Base-by-base conservation (phyloP, 768 basidiomycete species). In the Tylopilus cervinicoccineus region DNA sequence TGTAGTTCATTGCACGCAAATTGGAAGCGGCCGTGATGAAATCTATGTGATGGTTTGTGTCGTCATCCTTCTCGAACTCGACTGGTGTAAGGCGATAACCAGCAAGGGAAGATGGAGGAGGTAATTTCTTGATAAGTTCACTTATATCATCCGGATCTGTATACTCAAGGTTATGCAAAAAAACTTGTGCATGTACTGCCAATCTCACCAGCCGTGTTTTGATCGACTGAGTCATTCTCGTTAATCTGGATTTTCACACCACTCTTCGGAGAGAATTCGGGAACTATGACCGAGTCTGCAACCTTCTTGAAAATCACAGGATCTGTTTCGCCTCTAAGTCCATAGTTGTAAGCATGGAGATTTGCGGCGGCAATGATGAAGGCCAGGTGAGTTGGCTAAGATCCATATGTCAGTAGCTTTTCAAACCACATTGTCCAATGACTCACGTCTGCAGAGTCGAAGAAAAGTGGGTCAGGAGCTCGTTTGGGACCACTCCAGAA, bases 401-500 rank as follows among this genome's bases (percentile, higher is more conserved):
- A 29, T 33, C 38, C 28, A 51, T 31, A 34, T 14, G 44, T 63
- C 37, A 56, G 37, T 48, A 27, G 55, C 24, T 38, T 47, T 46
- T 48, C 17, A 38, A 33, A 22, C 24, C 11, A 23, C 26, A 40
- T 43, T 5, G 19, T 54, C 24, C 7, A 16, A 41, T 19, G 40
- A 72, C 88, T 68, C 62, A 97, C 95, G 61, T 97, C 84, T 55
- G 77, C 84, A 10, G 90, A 80, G 69, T 93, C 77, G 70, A 98
- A 99, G 6, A 74, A 74, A 54, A 99, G 73, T 23, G 95, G 76
- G 41, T 97, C 93, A 12, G 96, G 96, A 7, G 94, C 95, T 51
- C 96, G 82, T 75, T 99, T 99, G 3, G 96, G 96, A 17, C 94
- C 93, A 58, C 92, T 94, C 96, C 96, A 99, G 79, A 99, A 99